Evolutionary conservation across 192 early-diverging fungal species (phyloP), one percentile per base, ranked within the genome.

Genomic region (Fimicolochytrium jonesii): DNA sequence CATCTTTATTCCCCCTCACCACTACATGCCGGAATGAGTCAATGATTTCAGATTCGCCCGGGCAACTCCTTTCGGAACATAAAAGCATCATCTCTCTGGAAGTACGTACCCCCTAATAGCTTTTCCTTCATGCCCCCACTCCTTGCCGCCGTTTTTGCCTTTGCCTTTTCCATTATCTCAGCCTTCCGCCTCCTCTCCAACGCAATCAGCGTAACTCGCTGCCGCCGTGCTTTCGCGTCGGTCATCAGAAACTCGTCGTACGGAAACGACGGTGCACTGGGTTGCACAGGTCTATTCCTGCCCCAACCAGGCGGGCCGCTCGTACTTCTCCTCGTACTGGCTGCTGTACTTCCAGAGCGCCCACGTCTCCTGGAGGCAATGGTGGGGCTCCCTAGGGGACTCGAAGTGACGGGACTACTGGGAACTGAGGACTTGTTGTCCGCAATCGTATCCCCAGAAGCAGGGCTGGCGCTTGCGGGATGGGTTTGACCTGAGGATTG

Each of bases 201-300:
- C 7, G 68, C 72, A 48, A 39, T 33, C 17, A 80, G 47, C 17
- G 76, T 42, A 32, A 54, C 33, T 22, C 78, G 42, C 64, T 80
- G 75, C 20, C 44, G 43, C 34, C 64, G 58, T 13, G 77, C 72
- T 26, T 61, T 36, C 18, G 33, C 54, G 44, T 80, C 78, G 7
- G 15, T 20, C 34, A 62, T 41, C 34, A 59, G 26, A 57, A 80
- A 80, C 28, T 78, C 75, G 7, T 75, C 72, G 28, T 78, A 70
- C 26, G 73, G 36, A n/a, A 61, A 0, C 29, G 36, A 22, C 15
- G 32, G 31, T 5, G 4, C 18, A 35, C n/a, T 56, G 22, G 20
- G 33, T 37, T 23, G 33, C 34, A 5, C 6, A 15, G 15, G 33
- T 28, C 37, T 28, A 4, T 36, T 36, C 9, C 4, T 18, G 6